phyloP scores from a whole-genome alignment of 441 rosid genomes.

The Kokia cookei region DNA sequence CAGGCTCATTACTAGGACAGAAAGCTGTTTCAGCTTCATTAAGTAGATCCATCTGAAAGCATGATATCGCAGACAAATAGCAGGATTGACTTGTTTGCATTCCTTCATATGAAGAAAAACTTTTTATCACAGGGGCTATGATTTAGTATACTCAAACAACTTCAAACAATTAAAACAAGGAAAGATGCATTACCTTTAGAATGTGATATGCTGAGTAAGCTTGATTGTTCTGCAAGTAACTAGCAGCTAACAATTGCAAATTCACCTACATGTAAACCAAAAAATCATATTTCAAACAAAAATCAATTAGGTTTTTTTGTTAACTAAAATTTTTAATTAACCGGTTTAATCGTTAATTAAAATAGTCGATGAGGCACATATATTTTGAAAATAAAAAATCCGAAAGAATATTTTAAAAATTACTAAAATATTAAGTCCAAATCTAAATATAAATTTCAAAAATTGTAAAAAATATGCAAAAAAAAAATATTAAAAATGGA shows the following conservation, averaged over 20 bases:
- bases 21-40: constrained; percentile 89
- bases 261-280: constrained; percentile 44
- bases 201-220: constrained; percentile 86
- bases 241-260: constrained; percentile 78
- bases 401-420: too few relatives aligned
- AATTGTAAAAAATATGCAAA: too few relatives aligned
- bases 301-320: too few relatives aligned
- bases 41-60: constrained; percentile 95
- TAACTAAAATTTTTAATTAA: too few relatives aligned
- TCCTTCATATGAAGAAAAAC: constrained; percentile 45
- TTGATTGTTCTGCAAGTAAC: constrained; percentile 89
- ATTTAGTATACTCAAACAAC: background rate
- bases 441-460: too few relatives aligned
- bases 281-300: background rate
- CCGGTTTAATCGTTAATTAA: too few relatives aligned
- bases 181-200: constrained; percentile 52
- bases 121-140: background rate
- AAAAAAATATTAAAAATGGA: too few relatives aligned
- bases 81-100: constrained; percentile 91
- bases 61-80: constrained; percentile 93
- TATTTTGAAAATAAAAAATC: too few relatives aligned
- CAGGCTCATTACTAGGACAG: constrained; percentile 72
- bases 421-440: too few relatives aligned
- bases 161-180: background rate
- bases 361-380: too few relatives aligned